Base-by-base conservation (phyloP, 106 monocot genomes). In the Allium sativum region DNA sequence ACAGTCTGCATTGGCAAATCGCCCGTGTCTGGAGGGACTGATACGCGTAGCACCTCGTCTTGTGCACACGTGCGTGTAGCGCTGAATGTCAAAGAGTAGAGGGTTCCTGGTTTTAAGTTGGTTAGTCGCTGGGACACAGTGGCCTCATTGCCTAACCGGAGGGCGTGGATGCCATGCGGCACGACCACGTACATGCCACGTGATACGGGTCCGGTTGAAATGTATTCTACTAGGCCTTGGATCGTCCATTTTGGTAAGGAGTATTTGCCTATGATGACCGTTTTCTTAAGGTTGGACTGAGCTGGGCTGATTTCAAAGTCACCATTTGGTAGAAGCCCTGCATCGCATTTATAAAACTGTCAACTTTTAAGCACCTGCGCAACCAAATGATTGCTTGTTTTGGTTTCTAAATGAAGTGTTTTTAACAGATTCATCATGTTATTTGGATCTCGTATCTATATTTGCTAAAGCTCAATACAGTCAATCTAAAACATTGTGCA, bases 161-260 rank as follows among this genome's bases (percentile, higher is more conserved):
- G 76, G 9, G 87, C 90, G 44, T 96, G 87, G 47, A 71, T 67
- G 11, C 96, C 96, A 56, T 87, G 90, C 4, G 87, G 70, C 56
- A 96, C 96, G 1, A 79, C 61, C 66, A 91, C 84, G 82, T 73
- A 87, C 90, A 96, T 90, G 40, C 96, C 96, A 0, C 87, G 87
- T 1, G 96, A 86, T 73, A 91, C 90, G 9, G 96, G 90, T 1
- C 96, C 96, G 48, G 79, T 87, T 15, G 96, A 96, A 22, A 96
- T 68, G 65, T 87, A 96, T 84, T 96, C 90, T 0, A 96, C 87
- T 8, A 78, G 84, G 66, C 96, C 96, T 10, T 74, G 81, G 72
- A 87, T 78, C 6, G 66, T 77, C 96, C 96, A 96, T 18, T 72
- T 69, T 2, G 96, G 96, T 12, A 96, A 84, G 44, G 90, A 77